Evolutionary conservation across 208 protist species (phyloP).

Genomic region (Herpetomonas samuelpessoai): DNA sequence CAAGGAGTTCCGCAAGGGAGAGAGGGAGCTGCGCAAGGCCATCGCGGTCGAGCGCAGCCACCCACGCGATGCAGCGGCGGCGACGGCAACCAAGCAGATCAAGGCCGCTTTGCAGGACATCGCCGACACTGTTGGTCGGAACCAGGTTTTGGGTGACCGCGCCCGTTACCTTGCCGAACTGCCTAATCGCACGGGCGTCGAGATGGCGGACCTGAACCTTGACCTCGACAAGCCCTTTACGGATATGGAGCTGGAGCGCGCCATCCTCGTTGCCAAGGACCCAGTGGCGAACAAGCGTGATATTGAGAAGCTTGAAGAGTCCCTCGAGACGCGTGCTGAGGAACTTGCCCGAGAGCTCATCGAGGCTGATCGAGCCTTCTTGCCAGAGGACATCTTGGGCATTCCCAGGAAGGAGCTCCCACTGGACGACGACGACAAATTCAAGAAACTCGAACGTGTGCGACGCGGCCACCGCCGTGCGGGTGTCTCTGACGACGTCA

Average conservation of each 20-base stretch:
- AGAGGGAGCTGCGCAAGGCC: constrained; percentile 38
- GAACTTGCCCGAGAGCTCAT: constrained; percentile 44
- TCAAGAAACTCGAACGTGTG: constrained; percentile 51
- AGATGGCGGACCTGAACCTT: constrained; percentile 51
- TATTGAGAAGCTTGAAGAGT: constrained; percentile 42
- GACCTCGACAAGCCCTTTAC: constrained; percentile 47
- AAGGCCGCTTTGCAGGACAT: constrained; percentile 31
- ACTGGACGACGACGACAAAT: constrained; percentile 62
- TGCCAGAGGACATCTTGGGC: constrained; percentile 50
- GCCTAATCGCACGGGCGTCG: constrained; percentile 35
- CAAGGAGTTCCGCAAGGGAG: constrained; percentile 36
- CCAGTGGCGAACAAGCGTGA: constrained; percentile 9
- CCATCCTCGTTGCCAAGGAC: constrained; percentile 48
- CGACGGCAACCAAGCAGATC: constrained; percentile 13
- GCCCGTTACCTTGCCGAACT: constrained; percentile 51
- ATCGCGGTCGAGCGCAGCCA: constrained; percentile 11
- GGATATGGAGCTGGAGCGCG: constrained; percentile 55
- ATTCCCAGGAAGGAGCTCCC: constrained; percentile 66
- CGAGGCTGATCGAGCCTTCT: constrained; percentile 28
- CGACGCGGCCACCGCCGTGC: constrained; percentile 47
- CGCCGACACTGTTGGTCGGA: constrained; percentile 40
- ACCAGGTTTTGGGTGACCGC: constrained; percentile 48
- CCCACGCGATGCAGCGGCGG: constrained; percentile 15
- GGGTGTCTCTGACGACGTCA: constrained; percentile 34
- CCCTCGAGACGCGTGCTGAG: constrained; percentile 49